Percentiles rank a stretch among this genome's conserved stretches.
Conservation (phyloP, 192 early-diverging fungal genomes). For the Linnemannia exigua region DNA sequence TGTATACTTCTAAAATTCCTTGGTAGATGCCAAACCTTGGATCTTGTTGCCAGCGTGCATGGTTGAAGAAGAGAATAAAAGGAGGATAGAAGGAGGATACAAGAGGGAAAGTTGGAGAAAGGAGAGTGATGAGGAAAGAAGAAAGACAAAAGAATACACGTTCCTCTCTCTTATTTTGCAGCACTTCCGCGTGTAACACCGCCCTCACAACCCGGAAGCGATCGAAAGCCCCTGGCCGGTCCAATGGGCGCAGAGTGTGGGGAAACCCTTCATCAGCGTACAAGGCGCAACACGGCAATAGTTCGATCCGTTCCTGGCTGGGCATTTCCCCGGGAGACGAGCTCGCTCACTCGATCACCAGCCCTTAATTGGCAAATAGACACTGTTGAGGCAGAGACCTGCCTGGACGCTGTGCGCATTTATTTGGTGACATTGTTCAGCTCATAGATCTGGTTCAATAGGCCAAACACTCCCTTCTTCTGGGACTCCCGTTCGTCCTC, state of each 20-base stretch:
- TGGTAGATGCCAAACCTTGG: slow-evolving; percentile 12
- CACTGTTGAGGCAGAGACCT: too few species aligned
- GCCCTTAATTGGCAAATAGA: not conserved
- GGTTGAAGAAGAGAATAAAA: slow-evolving; percentile 1
- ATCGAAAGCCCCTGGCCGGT: not conserved
- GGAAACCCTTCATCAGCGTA: not conserved
- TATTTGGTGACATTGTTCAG: slow-evolving; percentile 62
- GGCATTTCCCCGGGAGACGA: not conserved
- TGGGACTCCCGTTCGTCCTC: slow-evolving; percentile 44
- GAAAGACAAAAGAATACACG: not conserved
- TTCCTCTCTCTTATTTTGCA: not conserved
- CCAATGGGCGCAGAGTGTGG: not conserved
- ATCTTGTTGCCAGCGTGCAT: slow-evolving; percentile 15
- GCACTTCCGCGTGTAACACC: not conserved
- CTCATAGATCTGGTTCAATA: slow-evolving; percentile 71
- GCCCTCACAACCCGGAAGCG: not conserved
- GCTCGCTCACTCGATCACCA: not conserved
- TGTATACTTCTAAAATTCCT: not conserved
- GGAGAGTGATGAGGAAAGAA: not conserved
- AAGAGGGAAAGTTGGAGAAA: not conserved
- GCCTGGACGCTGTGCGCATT: too few species aligned
- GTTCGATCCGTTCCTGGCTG: not conserved
- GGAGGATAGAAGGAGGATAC: slow-evolving; percentile 5
- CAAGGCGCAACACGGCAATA: not conserved
- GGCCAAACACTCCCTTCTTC: slow-evolving; percentile 61